Percentiles rank a stretch among this genome's conserved stretches.
These are phyloP conservation scores for Chlamydomonas asymmetrica DNA, from an alignment of 139 green algal genomes.

Conservation along the genomic window DNA sequence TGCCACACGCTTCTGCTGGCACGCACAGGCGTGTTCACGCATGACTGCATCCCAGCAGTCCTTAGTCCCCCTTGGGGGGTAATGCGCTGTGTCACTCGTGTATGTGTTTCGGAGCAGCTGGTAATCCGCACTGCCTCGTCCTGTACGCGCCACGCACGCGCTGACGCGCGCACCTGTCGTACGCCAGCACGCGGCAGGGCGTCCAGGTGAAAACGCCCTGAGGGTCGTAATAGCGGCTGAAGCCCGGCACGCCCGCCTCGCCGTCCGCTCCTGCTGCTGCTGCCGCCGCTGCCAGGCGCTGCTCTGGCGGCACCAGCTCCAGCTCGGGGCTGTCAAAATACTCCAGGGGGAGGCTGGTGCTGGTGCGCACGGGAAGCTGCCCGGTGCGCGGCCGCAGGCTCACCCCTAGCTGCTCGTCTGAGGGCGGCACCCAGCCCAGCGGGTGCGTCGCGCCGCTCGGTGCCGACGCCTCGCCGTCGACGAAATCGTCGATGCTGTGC, in stretches of 20 bases:
- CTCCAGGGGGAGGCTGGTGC: conserved; percentile 56
- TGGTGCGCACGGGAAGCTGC: conserved; percentile 39
- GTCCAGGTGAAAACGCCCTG: conserved; percentile 63
- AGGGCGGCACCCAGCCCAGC: conserved; percentile 53
- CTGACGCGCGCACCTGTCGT: conserved; percentile 40
- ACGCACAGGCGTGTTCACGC: not conserved
- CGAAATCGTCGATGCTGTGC: conserved; percentile 10
- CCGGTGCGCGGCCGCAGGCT: conserved; percentile 45
- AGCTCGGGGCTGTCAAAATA: conserved; percentile 68
- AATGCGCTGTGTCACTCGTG: no score
- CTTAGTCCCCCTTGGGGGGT: no score
- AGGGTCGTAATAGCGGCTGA: conserved; percentile 60
- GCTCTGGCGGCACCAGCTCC: conserved; percentile 45
- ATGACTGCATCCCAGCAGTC: no score
- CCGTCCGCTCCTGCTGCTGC: conserved; percentile 1
- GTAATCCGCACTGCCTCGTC: no score
- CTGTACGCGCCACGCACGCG: no score
- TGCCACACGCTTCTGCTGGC: not conserved
- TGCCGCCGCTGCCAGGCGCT: conserved; percentile 29
- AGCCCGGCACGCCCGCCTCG: conserved; percentile 34
- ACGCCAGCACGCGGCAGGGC: conserved; percentile 38
- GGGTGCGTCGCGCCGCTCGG: conserved; percentile 13
- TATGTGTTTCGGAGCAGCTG: no score
- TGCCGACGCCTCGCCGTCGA: not conserved
- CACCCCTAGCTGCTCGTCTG: conserved; percentile 21